Evolutionary conservation across 164 flowering plant species (phyloP).

Genomic region (Vitis rupestris): DNA sequence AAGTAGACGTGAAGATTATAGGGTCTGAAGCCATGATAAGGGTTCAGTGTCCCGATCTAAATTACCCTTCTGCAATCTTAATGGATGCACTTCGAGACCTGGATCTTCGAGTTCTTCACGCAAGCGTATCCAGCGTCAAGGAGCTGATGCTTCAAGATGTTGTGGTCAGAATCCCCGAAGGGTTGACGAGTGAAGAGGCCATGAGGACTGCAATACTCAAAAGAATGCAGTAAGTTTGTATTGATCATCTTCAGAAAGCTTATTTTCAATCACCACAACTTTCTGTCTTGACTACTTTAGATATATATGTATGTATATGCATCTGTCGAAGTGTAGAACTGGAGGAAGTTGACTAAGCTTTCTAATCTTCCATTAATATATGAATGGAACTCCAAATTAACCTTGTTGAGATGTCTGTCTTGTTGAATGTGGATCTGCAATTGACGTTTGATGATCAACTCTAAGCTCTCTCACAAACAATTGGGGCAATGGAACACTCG

Average conservation of each 20-base stretch:
- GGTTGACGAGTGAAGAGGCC: slow-evolving; percentile 9
- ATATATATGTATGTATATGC: too few species aligned
- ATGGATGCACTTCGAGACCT: slow-evolving; percentile 65
- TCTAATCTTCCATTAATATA: too few species aligned
- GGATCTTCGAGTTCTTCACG: slow-evolving; percentile 53
- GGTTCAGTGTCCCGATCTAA: slow-evolving; percentile 45
- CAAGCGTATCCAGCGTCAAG: slow-evolving; percentile 44
- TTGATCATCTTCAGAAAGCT: too few species aligned
- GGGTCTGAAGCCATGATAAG: slow-evolving; percentile 68
- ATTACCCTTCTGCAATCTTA: slow-evolving; percentile 51
- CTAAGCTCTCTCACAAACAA: too few species aligned
- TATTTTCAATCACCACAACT: too few species aligned
- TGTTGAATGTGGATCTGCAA: too few species aligned
- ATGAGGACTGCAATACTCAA: slow-evolving; percentile 19
- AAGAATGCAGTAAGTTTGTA: not conserved
- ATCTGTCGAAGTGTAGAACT: too few species aligned
- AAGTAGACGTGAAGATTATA: slow-evolving; percentile 48
- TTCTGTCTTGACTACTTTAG: not conserved
- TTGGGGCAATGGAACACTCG: too few species aligned
- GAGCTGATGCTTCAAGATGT: slow-evolving; percentile 27
- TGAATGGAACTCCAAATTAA: too few species aligned
- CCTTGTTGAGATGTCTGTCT: too few species aligned
- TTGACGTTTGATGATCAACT: too few species aligned
- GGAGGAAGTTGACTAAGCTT: too few species aligned
- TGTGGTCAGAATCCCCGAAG: slow-evolving; percentile 22